Percentiles rank a stretch among this genome's conserved stretches.
Conservation (phyloP, 2,329 filamentous ascomycete species). For the Coccinonectria pachysandricola region DNA sequence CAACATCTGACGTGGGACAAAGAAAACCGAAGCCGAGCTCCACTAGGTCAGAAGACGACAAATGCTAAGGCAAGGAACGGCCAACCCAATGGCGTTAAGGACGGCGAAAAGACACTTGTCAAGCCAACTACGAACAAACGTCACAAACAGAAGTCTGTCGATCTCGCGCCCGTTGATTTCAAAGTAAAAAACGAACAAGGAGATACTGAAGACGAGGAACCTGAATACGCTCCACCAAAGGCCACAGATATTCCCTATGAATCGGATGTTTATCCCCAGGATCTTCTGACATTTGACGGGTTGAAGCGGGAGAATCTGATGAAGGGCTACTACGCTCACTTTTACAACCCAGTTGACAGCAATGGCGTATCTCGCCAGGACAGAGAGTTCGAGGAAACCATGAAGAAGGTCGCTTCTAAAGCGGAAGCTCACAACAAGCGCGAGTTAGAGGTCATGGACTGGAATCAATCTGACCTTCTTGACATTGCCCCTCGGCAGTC, state of each 20-base stretch:
- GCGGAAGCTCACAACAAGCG: constrained; percentile 58
- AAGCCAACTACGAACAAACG: constrained; percentile 54
- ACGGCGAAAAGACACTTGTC: constrained; percentile 46
- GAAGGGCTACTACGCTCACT: constrained; percentile 52
- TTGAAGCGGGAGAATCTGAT: constrained; percentile 49
- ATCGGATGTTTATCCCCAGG: constrained; percentile 56
- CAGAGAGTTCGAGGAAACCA: constrained; percentile 46
- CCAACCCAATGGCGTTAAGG: constrained; percentile 56
- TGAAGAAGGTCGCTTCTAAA: constrained; percentile 40
- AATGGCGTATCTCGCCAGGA: constrained; percentile 55
- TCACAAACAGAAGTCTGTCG: constrained; percentile 45
- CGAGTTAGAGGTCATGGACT: constrained; percentile 53
- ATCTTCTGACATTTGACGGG: constrained; percentile 44
- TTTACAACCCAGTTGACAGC: constrained; percentile 54
- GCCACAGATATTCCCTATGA: constrained; percentile 56
- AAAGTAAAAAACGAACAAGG: constrained; percentile 47
- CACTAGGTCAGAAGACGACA: constrained; percentile 88
- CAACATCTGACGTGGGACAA: constrained; percentile 1
- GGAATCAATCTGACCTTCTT: constrained; percentile 47
- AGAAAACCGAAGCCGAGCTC: constrained; percentile 55
- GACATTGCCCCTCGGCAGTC: constrained; percentile 25
- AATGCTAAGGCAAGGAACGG: constrained; percentile 73
- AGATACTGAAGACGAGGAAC: constrained; percentile 48
- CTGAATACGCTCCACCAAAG: constrained; percentile 81
- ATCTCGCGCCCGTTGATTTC: constrained; percentile 47